These are phyloP conservation scores for Rhododendron ovatum DNA, from an alignment of 148 eudicot species.

Conservation along the genomic window DNA sequence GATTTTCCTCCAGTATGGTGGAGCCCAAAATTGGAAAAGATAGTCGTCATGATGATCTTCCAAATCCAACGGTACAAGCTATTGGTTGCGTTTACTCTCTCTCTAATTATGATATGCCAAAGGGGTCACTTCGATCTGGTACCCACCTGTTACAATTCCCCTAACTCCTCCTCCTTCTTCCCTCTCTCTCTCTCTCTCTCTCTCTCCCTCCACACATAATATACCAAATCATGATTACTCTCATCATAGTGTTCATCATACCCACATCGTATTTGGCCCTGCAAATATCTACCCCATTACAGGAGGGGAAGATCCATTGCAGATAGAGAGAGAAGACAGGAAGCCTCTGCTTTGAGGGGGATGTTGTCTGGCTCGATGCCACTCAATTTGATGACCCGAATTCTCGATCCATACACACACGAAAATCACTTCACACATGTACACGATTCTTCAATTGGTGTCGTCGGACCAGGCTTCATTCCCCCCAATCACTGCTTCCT, in stretches of 20 bases:
- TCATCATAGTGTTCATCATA: conserved; percentile 30
- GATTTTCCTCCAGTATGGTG: not conserved
- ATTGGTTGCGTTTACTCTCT: not conserved
- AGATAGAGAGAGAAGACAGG: not conserved
- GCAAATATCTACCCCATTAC: conserved; percentile 1
- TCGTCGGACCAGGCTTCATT: conserved; percentile 27
- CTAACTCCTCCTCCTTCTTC: not conserved
- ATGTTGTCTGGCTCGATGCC: conserved; percentile 52
- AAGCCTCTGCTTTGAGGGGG: conserved; percentile 45
- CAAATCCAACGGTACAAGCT: conserved; percentile 3
- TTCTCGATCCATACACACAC: not conserved
- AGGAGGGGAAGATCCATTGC: not conserved
- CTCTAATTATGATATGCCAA: not conserved
- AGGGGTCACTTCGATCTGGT: conserved; percentile 4
- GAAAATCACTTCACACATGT: too few species aligned
- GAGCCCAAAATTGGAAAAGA: conserved; percentile 8
- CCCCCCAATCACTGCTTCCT: conserved; percentile 19
- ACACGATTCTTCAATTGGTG: not conserved
- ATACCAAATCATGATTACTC: conserved; percentile 24
- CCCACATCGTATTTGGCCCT: conserved; percentile 21
- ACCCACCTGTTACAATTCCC: not conserved
- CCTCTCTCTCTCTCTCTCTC: not conserved
- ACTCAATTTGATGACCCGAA: not conserved
- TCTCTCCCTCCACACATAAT: not conserved
- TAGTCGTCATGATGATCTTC: conserved; percentile 5